These are phyloP conservation scores for Termitomyces sp. DNA, from an alignment of 768 basidiomycete genomes.

Conservation along the genomic window DNA sequence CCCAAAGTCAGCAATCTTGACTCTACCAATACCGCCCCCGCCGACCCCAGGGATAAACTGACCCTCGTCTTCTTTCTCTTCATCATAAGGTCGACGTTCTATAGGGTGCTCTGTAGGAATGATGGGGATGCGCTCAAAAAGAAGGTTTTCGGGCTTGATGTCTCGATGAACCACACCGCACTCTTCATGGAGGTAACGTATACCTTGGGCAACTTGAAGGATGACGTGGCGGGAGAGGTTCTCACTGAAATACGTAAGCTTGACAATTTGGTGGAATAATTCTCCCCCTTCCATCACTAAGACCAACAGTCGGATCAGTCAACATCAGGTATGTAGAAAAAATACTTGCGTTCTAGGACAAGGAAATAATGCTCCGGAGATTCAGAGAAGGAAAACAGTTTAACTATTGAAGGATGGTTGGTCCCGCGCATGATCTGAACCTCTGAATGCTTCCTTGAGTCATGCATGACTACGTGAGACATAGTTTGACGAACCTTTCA, in stretches of 20 bases:
- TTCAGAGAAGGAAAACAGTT: conserved; percentile 89
- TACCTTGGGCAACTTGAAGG: conserved; percentile 90
- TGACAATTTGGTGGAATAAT: conserved; percentile 98
- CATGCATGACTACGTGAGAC: neutral
- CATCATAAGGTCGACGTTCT: conserved; percentile 84
- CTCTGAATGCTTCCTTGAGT: conserved; percentile 47
- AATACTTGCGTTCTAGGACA: conserved; percentile 79
- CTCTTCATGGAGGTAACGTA: conserved; percentile 95
- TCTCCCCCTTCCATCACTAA: conserved; percentile 98
- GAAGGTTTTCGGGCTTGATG: conserved; percentile 97
- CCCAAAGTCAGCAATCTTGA: conserved; percentile 99
- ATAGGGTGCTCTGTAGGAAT: conserved; percentile 73
- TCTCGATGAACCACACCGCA: conserved; percentile 98
- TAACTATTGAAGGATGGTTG: conserved; percentile 89
- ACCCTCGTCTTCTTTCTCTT: conserved; percentile 98
- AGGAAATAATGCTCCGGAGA: conserved; percentile 93
- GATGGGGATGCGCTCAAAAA: conserved; percentile 92
- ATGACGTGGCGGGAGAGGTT: conserved; percentile 97
- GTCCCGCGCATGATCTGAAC: conserved; percentile 99
- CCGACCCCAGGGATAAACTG: conserved; percentile 91
- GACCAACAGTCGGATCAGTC: conserved; percentile 13
- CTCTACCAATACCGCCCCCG: conserved; percentile 94
- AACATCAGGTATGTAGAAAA: neutral
- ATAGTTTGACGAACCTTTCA: conserved; percentile 64
- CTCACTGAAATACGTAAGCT: conserved; percentile 98